Base-by-base conservation (phyloP, 371 early-diverging fungal genomes). In the Mortierella sp. region DNA sequence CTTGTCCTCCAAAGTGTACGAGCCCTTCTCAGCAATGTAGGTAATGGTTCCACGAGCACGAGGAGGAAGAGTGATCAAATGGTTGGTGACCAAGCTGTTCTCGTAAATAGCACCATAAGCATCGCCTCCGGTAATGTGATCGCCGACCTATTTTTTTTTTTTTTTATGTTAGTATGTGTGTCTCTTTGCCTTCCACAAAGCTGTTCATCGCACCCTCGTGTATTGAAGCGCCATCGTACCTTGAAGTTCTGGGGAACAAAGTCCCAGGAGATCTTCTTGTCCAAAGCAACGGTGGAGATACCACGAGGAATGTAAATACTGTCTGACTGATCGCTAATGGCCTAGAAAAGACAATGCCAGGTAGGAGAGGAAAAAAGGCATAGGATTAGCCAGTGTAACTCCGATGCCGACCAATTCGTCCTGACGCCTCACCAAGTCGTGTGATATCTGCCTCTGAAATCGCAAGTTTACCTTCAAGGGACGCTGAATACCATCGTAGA, bases 401-500 rank as follows among this genome's bases (percentile, higher is more conserved):
- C 67, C 21, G 21, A 40, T 2, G 10, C 40, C 8, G 8, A 24
- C 2, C 37, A 67, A 10, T 21, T 43, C 59, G 51, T 14, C 5
- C 3, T 14, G 50, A 44, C 9, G 11, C 24, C 28, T 34, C 5
- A 21, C 34, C 2, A 40, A 40, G 34, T 46, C 37, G 28, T 26
- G 67, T 26, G 67, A 43, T 53, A 11, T 16, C 53, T 72, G 37
- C 51, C 28, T 51, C 77, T 28, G 43, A 69, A 11, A 50, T 8
- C 26, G 34, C n/a, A 19, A 50, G 64, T 61, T 64, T 77, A 94
- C 94, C 91, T 97, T 96, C 75, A 99, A 93, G 46, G 99, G 99
- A 79, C 99, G 96, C 90, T 99, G 99, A 88, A 99, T 99, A 87
- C 99, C 99, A 89, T 99, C 99, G 89, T 96, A 99, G 80, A 99